Evolutionary conservation across 768 basidiomycete genomes (phyloP).

Genomic region (Termitomyces eurrhizus): DNA sequence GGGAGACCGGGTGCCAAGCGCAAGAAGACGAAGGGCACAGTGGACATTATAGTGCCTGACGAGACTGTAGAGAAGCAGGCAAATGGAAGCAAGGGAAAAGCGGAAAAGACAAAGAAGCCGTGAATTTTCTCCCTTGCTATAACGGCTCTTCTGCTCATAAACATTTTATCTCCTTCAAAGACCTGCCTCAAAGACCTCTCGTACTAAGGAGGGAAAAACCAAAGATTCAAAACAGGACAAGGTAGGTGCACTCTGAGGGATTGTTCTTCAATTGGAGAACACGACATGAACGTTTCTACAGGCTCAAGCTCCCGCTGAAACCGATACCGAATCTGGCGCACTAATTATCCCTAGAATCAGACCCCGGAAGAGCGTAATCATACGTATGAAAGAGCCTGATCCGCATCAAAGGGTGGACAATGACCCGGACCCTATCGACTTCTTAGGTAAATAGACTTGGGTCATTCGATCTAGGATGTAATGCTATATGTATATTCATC

Average conservation of each 20-base stretch:
- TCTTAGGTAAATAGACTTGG: not conserved
- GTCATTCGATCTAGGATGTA: not conserved
- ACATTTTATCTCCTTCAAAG: not conserved
- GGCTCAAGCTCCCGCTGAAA: not conserved
- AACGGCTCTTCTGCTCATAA: not conserved
- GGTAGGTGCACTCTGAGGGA: not conserved
- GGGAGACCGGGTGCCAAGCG: not conserved
- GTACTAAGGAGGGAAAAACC: not conserved
- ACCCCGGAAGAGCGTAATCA: not conserved
- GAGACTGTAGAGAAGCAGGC: not conserved
- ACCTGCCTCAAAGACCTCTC: not conserved
- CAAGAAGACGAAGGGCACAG: not conserved
- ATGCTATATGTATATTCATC: not conserved
- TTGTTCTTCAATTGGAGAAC: not conserved
- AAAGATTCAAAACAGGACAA: not conserved
- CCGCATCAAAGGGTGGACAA: not conserved
- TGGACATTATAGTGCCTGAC: not conserved
- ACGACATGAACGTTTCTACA: not conserved
- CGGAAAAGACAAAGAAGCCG: conserved; percentile 5
- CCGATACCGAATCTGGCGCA: not conserved
- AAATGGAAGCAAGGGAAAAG: not conserved
- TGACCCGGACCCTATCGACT: conserved; percentile 3
- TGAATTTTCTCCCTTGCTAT: not conserved
- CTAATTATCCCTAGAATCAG: not conserved
- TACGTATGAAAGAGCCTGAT: not conserved